Evolutionary conservation across 352 stramenopile genomes (phyloP).

Genomic region (Pythium guiyangense): DNA sequence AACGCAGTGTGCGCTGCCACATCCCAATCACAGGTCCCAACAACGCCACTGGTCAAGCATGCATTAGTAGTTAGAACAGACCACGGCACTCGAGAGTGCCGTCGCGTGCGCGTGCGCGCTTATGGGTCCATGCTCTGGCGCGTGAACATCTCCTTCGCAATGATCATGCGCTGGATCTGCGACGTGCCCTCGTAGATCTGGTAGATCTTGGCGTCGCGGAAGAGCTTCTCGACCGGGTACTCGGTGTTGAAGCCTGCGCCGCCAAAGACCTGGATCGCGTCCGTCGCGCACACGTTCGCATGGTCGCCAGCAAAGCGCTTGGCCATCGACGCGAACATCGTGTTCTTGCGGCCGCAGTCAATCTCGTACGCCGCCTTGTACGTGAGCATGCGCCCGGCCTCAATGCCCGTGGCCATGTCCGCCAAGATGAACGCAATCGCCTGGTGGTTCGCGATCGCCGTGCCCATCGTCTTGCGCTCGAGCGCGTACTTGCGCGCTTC

Average conservation of each 20-base stretch:
- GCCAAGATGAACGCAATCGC: constrained; percentile 89
- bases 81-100: too few species aligned
- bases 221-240: constrained; percentile 92
- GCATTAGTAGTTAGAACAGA: too few species aligned
- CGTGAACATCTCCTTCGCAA: constrained; percentile 85
- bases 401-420: constrained; percentile 89
- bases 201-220: constrained; percentile 90
- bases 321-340: constrained; percentile 88
- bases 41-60: neutral
- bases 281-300: constrained; percentile 80
- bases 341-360: constrained; percentile 88
- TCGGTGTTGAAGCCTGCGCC: constrained; percentile 90
- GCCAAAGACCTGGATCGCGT: constrained; percentile 90
- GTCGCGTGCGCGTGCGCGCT: neutral
- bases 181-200: constrained; percentile 92
- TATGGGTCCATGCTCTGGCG: constrained; percentile 66
- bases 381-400: constrained; percentile 74
- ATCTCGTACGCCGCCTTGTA: constrained; percentile 90
- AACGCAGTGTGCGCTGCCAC: too few species aligned
- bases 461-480: constrained; percentile 87
- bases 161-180: constrained; percentile 90
- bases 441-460: constrained; percentile 82
- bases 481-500: constrained; percentile 85
- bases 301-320: constrained; percentile 88
- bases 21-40: too few species aligned